Percentiles rank a stretch among this genome's conserved stretches.
phyloP scores from a whole-genome alignment of 2,329 filamentous ascomycete genomes.

The Neofusicoccum parvum region DNA sequence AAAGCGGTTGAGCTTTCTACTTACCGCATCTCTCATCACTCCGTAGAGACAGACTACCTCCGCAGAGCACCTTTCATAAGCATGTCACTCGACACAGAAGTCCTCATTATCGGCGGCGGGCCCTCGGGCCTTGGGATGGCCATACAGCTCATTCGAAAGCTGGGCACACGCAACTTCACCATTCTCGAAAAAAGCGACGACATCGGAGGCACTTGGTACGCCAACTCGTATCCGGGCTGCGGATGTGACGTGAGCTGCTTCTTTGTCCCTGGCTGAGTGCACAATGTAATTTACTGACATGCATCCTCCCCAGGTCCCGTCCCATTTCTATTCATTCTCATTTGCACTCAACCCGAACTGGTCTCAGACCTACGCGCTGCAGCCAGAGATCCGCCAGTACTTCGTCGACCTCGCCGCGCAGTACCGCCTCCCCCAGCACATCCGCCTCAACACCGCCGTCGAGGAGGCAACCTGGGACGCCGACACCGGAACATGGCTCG shows the following conservation, averaged over 20 bases:
- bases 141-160: conserved; percentile 47
- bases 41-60: background rate
- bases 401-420: conserved; percentile 42
- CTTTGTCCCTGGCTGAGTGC: too few relatives aligned
- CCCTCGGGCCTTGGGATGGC: conserved; percentile 51
- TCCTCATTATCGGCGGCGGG: conserved; percentile 55
- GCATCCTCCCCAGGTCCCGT: background rate
- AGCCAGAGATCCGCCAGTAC: conserved; percentile 60
- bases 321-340: conserved; percentile 64
- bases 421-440: conserved; percentile 42
- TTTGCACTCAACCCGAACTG: conserved; percentile 63
- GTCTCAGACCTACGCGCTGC: conserved; percentile 59
- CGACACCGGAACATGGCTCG: conserved; percentile 42
- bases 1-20: background rate
- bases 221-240: conserved; percentile 38
- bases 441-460: conserved; percentile 41
- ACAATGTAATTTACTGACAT: background rate
- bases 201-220: conserved; percentile 39
- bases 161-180: conserved; percentile 42
- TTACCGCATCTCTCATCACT: too few relatives aligned
- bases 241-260: conserved; percentile 34
- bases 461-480: conserved; percentile 50
- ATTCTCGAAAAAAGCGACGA: conserved; percentile 48
- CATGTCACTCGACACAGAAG: conserved; percentile 32
- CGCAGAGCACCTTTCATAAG: background rate